These are phyloP conservation scores for Porpolomopsis calyptriformis DNA, from an alignment of 768 basidiomycete genomes.

Conservation along the genomic window DNA sequence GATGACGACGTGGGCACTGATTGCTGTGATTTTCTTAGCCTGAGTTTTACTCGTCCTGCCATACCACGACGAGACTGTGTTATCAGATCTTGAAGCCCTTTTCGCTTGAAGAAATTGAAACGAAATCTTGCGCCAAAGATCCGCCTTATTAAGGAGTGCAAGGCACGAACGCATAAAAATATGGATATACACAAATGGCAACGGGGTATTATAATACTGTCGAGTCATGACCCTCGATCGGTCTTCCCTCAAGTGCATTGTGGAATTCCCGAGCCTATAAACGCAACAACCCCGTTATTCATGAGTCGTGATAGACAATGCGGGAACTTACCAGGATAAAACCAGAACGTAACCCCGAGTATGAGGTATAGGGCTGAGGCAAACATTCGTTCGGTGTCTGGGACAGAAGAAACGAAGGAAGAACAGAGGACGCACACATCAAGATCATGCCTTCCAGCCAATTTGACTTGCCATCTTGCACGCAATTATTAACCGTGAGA, in stretches of 20 bases:
- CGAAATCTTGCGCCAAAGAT: no score
- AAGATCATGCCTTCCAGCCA: slow-evolving; percentile 77
- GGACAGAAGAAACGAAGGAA: neutral
- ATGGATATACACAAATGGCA: no score
- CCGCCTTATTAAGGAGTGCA: no score
- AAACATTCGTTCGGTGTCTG: neutral
- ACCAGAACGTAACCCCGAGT: slow-evolving; percentile 16
- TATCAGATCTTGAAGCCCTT: slow-evolving; percentile 70
- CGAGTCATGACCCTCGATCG: no score
- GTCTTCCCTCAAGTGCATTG: no score
- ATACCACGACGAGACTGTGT: slow-evolving; percentile 86
- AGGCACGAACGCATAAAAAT: no score
- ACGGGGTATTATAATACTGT: no score
- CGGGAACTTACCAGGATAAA: no score
- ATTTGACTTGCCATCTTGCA: slow-evolving; percentile 81
- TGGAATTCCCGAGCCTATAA: no score
- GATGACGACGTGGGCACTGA: neutral
- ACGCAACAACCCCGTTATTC: no score
- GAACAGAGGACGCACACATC: slow-evolving; percentile 32
- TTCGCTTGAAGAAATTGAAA: neutral
- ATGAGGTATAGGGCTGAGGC: neutral
- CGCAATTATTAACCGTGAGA: slow-evolving; percentile 74
- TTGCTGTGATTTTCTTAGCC: slow-evolving; percentile 41
- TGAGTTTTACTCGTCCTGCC: slow-evolving; percentile 90
- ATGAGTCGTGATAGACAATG: no score